Evolutionary conservation across 2,329 filamentous ascomycete genomes (phyloP).

Genomic region (Pyrenophora teres): DNA sequence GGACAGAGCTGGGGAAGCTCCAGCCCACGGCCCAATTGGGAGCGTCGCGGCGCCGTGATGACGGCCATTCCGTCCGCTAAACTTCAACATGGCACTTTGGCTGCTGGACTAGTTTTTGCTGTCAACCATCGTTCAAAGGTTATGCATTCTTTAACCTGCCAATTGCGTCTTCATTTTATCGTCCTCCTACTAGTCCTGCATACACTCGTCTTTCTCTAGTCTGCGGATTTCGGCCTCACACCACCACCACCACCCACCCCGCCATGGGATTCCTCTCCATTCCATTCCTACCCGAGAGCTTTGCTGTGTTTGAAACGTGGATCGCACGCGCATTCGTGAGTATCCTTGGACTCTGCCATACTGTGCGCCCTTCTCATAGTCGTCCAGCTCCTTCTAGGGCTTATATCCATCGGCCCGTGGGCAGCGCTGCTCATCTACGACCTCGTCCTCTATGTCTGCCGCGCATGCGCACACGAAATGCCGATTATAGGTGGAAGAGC

Average conservation of each 20-base stretch:
- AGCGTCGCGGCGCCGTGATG: constrained; percentile 10
- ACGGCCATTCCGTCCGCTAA: constrained; percentile 6
- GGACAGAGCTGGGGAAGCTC: constrained; percentile 8
- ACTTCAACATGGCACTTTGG: constrained; percentile 3
- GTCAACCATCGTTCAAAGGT: neutral
- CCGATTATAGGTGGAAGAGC: constrained; percentile 66
- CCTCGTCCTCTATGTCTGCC: constrained; percentile 64
- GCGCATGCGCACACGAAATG: constrained; percentile 62
- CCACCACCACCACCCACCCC: too few relatives aligned
- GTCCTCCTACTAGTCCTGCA: neutral
- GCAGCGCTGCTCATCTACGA: constrained; percentile 66
- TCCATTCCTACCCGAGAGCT: constrained; percentile 57
- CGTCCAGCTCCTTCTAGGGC: constrained; percentile 62
- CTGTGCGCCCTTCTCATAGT: constrained; percentile 23
- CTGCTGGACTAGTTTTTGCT: neutral
- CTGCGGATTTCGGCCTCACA: neutral
- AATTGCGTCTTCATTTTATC: neutral
- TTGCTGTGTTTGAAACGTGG: constrained; percentile 66
- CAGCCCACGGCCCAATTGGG: constrained; percentile 9
- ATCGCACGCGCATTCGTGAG: constrained; percentile 66
- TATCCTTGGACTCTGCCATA: neutral
- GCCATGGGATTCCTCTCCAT: constrained; percentile 69
- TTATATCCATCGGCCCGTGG: constrained; percentile 66
- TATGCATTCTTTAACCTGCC: neutral
- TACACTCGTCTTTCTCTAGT: neutral